Base-by-base conservation (phyloP, 495 filamentous ascomycete genomes). In the Oleoguttula mirabilis region DNA sequence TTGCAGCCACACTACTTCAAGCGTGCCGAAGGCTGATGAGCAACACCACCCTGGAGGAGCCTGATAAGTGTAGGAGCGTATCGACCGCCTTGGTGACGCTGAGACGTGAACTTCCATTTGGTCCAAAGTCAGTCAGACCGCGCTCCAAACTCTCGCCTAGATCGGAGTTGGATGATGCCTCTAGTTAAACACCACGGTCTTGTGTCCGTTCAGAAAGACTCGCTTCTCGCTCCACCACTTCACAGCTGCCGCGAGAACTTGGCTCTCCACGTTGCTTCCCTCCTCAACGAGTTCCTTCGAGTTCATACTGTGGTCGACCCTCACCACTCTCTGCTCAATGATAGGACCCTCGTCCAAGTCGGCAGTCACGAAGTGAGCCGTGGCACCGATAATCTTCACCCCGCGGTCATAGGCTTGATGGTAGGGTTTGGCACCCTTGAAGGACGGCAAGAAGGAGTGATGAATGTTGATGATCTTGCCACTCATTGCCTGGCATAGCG, bases 391-490 rank as follows among this genome's bases (percentile, higher is more conserved):
- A 51, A 85, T 82, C 70, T 85, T 85, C 41, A 85, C 80, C 35
- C 80, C 80, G 22, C 78, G 68, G 31, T 83, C 79, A 56, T 75
- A 80, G 16, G 80, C 80, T 66, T 83, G 79, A 63, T 85, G 80
- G 64, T 85, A 85, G 17, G 80, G 80, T 66, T 80, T 82, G 45
- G 80, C 80, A 21, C 80, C 80, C 67, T 83, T 85, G 68, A 85
- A 85, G 22, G 70, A 76, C 3, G 79, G 80, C 67, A 85, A 52
- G 72, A 85, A 85, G 45, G 69, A 73, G 63, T 85, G 80, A 63
- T 85, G 80, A 61, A 85, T 83, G 62, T 85, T 85, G 75, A 85
- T 82, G 61, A 84, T 84, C 39, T 70, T 70, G 8, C 79, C 79
- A 36, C 69, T 73, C 79, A 84, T 82, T 36, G 71, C 78, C 48